Evolutionary conservation across 257 asterid species (phyloP).

Genomic region (Salvia splendens): DNA sequence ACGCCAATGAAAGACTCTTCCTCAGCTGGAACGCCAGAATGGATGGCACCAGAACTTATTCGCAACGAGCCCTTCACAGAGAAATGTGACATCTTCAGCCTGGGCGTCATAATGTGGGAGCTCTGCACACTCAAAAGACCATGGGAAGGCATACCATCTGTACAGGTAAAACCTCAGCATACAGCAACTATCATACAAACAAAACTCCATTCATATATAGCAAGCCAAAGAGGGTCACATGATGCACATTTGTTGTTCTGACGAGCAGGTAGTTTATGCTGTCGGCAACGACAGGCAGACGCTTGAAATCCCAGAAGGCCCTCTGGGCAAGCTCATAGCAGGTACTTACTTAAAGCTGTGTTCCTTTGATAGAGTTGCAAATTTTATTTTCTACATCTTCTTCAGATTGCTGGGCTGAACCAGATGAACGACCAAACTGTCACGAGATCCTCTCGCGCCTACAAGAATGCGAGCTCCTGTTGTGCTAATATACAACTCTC

Average conservation of each 20-base stretch:
- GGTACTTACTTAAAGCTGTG: slow-evolving; percentile 36
- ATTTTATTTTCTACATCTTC: background rate
- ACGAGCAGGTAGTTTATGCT: slow-evolving; percentile 69
- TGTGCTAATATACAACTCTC: slow-evolving; percentile 33
- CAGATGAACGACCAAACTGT: slow-evolving; percentile 81
- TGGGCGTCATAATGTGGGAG: slow-evolving; percentile 94
- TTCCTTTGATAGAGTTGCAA: background rate
- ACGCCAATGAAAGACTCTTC: slow-evolving; percentile 60
- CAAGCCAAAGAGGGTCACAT: slow-evolving; percentile 1
- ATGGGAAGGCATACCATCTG: slow-evolving; percentile 82
- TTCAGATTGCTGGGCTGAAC: slow-evolving; percentile 88
- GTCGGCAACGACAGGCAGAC: slow-evolving; percentile 79
- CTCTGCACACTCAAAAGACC: slow-evolving; percentile 80
- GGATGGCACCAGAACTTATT: slow-evolving; percentile 98
- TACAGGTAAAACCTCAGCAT: slow-evolving; percentile 47
- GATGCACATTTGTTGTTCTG: background rate
- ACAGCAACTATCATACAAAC: too few relatives aligned
- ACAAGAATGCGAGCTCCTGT: slow-evolving; percentile 53
- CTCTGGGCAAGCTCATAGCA: slow-evolving; percentile 64
- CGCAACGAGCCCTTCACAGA: slow-evolving; percentile 90
- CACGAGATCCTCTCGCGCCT: slow-evolving; percentile 69
- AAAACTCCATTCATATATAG: background rate
- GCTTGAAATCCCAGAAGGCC: slow-evolving; percentile 82
- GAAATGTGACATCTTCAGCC: slow-evolving; percentile 83
- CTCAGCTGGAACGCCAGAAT: slow-evolving; percentile 93